A percentile compares a stretch with the other conserved stretches of the same genome.
Evolutionary conservation across 2,329 filamentous ascomycete species (phyloP).

Genomic region (Cladosporium sp.): DNA sequence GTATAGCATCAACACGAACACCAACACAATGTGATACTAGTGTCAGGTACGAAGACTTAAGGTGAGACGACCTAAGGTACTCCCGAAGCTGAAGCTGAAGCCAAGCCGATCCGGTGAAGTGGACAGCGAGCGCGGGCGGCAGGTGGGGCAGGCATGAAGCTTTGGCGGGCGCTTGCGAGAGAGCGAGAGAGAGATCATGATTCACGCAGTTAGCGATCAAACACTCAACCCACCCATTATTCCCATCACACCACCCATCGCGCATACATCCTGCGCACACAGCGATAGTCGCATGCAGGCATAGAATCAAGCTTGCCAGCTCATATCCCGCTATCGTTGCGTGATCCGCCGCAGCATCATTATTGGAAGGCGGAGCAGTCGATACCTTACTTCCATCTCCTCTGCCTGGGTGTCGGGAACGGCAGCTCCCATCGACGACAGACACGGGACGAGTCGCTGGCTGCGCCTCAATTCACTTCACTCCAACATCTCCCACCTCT

Average conservation of each 20-base stretch:
- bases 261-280: background rate
- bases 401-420: background rate
- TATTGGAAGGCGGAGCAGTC: slow-evolving; percentile 1
- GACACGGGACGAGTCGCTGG: background rate
- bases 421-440: background rate
- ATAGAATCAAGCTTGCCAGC: background rate
- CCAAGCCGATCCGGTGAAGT: slow-evolving; percentile 2
- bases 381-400: background rate
- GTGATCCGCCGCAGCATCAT: background rate
- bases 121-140: background rate
- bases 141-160: background rate
- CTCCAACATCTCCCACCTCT: background rate
- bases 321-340: background rate
- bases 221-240: background rate
- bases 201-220: background rate
- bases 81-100: background rate
- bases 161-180: slow-evolving; percentile 1
- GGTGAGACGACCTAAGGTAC: background rate
- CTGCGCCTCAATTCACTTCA: slow-evolving; percentile 7
- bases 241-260: background rate
- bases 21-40: background rate
- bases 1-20: background rate
- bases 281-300: background rate
- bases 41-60: background rate
- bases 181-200: background rate